A percentile compares a stretch with the other conserved stretches of the same genome.
Conservation (phyloP, 805 yeast genomes). For the Candida corydali region DNA sequence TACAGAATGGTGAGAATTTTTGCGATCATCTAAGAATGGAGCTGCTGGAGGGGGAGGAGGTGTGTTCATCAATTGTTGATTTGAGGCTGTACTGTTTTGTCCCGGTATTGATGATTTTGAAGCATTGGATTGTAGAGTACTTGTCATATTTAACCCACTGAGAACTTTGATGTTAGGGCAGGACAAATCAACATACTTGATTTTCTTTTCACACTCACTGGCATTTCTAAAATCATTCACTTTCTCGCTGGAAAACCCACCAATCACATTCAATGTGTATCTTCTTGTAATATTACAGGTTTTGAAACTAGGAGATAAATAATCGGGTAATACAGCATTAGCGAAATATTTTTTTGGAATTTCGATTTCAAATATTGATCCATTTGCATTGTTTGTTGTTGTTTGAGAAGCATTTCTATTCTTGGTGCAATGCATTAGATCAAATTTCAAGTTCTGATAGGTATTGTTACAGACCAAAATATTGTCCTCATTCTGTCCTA, state of each 20-base stretch:
- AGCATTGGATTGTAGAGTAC: conserved; percentile 21
- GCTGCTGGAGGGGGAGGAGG: conserved; percentile 1
- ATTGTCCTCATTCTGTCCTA: conserved; percentile 20
- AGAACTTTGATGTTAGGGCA: conserved; percentile 30
- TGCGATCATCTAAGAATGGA: not conserved
- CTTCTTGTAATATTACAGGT: conserved; percentile 52
- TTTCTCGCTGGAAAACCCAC: conserved; percentile 23
- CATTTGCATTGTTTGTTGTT: conserved; percentile 9
- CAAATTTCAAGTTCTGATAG: conserved; percentile 34
- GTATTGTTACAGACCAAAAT: conserved; percentile 28
- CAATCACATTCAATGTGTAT: conserved; percentile 17
- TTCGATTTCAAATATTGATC: conserved; percentile 35
- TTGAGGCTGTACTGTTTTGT: not conserved
- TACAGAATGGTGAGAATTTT: conserved; percentile 2
- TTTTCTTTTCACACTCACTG: conserved; percentile 16
- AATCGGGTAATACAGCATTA: conserved; percentile 43
- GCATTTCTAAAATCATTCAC: conserved; percentile 17
- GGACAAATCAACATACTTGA: conserved; percentile 26
- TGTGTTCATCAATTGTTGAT: not conserved
- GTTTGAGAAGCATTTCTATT: conserved; percentile 22
- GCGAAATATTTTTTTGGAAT: conserved; percentile 37
- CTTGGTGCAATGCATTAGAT: conserved; percentile 30
- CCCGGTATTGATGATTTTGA: conserved; percentile 18
- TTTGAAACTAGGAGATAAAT: conserved; percentile 49
- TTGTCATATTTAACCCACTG: conserved; percentile 28